These are phyloP conservation scores for Escallonia rubra DNA, from an alignment of 129 eudicot genomes.

Conservation along the genomic window DNA sequence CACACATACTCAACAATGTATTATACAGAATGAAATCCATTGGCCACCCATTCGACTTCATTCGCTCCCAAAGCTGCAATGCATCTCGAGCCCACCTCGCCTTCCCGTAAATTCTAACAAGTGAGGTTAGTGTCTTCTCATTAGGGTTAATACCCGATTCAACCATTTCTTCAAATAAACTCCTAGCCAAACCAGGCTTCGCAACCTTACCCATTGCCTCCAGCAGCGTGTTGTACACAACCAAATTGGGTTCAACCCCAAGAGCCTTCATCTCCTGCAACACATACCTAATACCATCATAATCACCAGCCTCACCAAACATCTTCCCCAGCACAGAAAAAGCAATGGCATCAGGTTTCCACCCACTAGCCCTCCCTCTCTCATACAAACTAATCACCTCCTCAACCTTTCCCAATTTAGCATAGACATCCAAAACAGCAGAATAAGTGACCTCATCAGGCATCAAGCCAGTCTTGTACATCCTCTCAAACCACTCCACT, in stretches of 20 bases:
- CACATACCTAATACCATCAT: slow-evolving; percentile 62
- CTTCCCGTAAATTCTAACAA: slow-evolving; percentile 63
- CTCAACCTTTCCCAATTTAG: slow-evolving; percentile 59
- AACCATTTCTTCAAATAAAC: slow-evolving; percentile 68
- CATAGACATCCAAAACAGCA: slow-evolving; percentile 63
- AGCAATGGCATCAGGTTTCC: slow-evolving; percentile 62
- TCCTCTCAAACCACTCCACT: slow-evolving; percentile 76
- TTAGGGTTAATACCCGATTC: slow-evolving; percentile 47
- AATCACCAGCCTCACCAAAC: slow-evolving; percentile 75
- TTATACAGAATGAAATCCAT: slow-evolving; percentile 60
- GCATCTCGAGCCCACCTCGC: slow-evolving; percentile 69
- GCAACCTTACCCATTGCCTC: slow-evolving; percentile 68
- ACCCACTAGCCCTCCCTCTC: slow-evolving; percentile 62
- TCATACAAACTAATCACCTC: slow-evolving; percentile 74
- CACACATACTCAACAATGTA: slow-evolving; percentile 73
- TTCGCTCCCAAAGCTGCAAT: slow-evolving; percentile 58
- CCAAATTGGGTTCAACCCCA: slow-evolving; percentile 59
- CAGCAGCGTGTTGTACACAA: slow-evolving; percentile 54
- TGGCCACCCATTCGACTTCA: slow-evolving; percentile 61
- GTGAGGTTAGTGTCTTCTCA: slow-evolving; percentile 57
- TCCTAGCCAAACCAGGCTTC: slow-evolving; percentile 60
- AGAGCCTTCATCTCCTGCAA: slow-evolving; percentile 61
- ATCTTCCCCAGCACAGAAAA: slow-evolving; percentile 57
- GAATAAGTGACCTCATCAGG: slow-evolving; percentile 81
- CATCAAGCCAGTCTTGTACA: slow-evolving; percentile 69